Percentiles rank a stretch among this genome's conserved stretches.
These are phyloP conservation scores for Plasmodium sp. DNA, from an alignment of 169 alveolate species.

Conservation along the genomic window DNA sequence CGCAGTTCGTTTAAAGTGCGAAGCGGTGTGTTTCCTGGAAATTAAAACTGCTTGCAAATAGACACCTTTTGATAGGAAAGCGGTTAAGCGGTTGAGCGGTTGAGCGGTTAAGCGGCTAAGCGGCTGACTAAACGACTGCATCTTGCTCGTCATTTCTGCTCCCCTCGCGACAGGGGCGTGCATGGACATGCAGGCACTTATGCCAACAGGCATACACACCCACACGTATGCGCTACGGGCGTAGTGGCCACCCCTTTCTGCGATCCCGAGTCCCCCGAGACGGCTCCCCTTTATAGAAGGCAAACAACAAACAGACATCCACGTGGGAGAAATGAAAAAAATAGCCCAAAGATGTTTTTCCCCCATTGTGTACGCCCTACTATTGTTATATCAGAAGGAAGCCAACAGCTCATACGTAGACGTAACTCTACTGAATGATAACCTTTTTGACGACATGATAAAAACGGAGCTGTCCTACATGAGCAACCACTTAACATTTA, in stretches of 20 bases:
- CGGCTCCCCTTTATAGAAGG: not conserved
- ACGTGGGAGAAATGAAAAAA: conserved; percentile 15
- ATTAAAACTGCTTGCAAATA: not conserved
- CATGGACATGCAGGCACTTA: not conserved
- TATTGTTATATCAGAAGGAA: conserved; percentile 10
- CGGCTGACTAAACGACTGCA: not conserved
- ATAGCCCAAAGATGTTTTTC: not conserved
- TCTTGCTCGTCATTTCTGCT: not conserved
- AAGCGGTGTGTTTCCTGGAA: not conserved
- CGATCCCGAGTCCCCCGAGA: not conserved
- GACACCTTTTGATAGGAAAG: not conserved
- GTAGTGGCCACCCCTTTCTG: not conserved
- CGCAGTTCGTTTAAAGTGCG: not conserved
- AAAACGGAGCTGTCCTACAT: conserved; percentile 31
- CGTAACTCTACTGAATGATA: conserved; percentile 13
- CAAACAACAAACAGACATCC: not conserved
- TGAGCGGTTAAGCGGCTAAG: not conserved
- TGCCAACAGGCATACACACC: not conserved
- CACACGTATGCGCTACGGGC: not conserved
- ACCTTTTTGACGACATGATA: conserved; percentile 16
- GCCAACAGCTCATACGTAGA: conserved; percentile 9
- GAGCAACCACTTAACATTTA: conserved; percentile 45
- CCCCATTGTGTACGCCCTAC: conserved; percentile 3
- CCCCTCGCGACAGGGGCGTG: not conserved
- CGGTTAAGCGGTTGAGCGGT: not conserved